Base-by-base conservation (phyloP, 768 basidiomycete species). In the Suillus luteus region DNA sequence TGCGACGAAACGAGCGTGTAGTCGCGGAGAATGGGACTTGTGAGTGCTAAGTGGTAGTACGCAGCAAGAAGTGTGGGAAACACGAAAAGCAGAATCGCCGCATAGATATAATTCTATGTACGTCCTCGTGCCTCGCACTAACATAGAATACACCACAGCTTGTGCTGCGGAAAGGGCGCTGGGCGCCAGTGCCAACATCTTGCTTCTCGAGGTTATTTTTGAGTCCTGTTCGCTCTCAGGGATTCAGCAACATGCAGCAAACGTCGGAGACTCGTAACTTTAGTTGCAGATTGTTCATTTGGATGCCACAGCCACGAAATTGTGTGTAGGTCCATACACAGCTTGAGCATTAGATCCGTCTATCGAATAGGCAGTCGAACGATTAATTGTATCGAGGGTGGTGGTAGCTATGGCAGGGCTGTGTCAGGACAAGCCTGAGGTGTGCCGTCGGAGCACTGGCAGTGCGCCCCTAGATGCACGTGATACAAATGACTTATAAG, bases 391-490 rank as follows among this genome's bases (percentile, higher is more conserved):
- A 33, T 52, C 17, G 15, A 27, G 49, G 27, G 51, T 52, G 27
- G 27, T 33, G 10, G 17, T 52, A 19, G 17, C 51, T 52, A 33
- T 52, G 51, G 31, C 51, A 52, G 10, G 11, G 52, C 52, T 54
- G 27, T 54, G 52, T 10, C 31, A 17, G 9, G 17, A 2, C 5
- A 35, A 27, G 24, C 17, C 40, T 37, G 57, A 27, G 38, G 19
- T 15, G 15, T 31, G 33, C 55, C 37, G 55, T 40, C 38, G 22
- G 24, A 8, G 8, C 27, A 52, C 31, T 31, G 55, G 15, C 22
- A 40, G 37, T 33, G 52, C 22, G 6, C 55, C 55, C 54, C 55
- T 40, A 15, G 40, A 27, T 15, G 27, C 57, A 58, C 57, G 57
- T 58, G 57, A 58, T 15, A 15, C 31, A 31, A 8, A 31, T 19